phyloP scores from a whole-genome alignment of 805 yeast species.

The Zygotorulaspora danielsina region DNA sequence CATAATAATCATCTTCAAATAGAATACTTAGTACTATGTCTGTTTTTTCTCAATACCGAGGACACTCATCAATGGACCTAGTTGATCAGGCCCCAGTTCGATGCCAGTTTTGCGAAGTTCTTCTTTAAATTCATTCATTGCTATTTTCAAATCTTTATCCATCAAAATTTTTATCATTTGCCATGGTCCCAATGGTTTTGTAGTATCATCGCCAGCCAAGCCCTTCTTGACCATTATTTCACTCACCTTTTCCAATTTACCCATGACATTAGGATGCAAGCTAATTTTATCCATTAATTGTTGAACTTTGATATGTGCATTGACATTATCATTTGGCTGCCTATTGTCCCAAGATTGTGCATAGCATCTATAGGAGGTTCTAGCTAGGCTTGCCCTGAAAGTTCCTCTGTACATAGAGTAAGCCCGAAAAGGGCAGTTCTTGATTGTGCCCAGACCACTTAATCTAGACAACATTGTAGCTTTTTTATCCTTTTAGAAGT shows the following conservation, averaged over 20 bases:
- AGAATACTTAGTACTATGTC: slow-evolving; percentile 2
- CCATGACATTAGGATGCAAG: slow-evolving; percentile 21
- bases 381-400: not conserved
- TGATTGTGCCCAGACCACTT: not conserved
- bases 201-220: slow-evolving; percentile 16
- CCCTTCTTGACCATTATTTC: slow-evolving; percentile 24
- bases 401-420: too few relatives aligned
- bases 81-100: slow-evolving; percentile 27
- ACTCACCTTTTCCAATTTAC: slow-evolving; percentile 20
- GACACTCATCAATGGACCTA: slow-evolving; percentile 29
- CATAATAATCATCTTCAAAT: not conserved
- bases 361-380: slow-evolving; percentile 12
- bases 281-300: slow-evolving; percentile 25
- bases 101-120: slow-evolving; percentile 30
- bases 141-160: slow-evolving; percentile 26
- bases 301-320: slow-evolving; percentile 29
- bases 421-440: too few relatives aligned
- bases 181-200: slow-evolving; percentile 23
- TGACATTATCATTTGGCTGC: slow-evolving; percentile 20
- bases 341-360: slow-evolving; percentile 31
- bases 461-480: not conserved
- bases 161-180: slow-evolving; percentile 28
- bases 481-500: not conserved
- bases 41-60: slow-evolving; percentile 26
- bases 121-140: slow-evolving; percentile 25